Conservation (phyloP, 768 basidiomycete species). For the Coprinopsis marcescibilis region DNA sequence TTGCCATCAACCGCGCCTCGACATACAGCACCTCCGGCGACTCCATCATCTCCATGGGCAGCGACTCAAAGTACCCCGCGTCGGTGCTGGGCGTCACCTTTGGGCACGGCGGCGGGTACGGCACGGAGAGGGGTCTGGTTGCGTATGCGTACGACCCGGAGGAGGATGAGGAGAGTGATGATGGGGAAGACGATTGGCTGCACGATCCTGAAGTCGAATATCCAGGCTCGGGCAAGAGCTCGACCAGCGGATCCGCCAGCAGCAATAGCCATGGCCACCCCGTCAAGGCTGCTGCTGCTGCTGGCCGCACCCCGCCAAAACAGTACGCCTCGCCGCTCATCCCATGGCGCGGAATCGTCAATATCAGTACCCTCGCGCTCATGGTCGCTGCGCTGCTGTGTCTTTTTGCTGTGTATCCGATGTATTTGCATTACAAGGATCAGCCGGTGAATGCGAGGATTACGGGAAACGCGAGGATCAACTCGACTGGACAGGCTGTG, state of each 20-base stretch:
- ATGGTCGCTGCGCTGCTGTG: conserved; percentile 52
- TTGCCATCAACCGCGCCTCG: conserved; percentile 14
- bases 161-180: conserved; percentile 28
- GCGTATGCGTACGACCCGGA: conserved; percentile 63
- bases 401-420: conserved; percentile 77
- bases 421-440: conserved; percentile 38
- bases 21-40: conserved; percentile 25
- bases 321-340: conserved; percentile 5
- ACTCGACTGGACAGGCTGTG: conserved; percentile 59
- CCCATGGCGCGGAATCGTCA: conserved; percentile 37
- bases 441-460: conserved; percentile 35
- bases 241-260: not conserved
- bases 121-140: conserved; percentile 33
- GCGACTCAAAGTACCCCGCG: conserved; percentile 27
- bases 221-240: not conserved
- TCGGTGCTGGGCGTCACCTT: not conserved
- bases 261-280: not conserved
- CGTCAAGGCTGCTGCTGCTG: not conserved
- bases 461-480: conserved; percentile 54
- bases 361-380: conserved; percentile 57
- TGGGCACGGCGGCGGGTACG: conserved; percentile 8
- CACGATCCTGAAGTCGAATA: conserved; percentile 41
- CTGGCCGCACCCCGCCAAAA: not conserved
- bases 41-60: conserved; percentile 20
- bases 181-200: conserved; percentile 55